Conservation (phyloP, 108 stramenopile genomes). For the Pseudonitzschia multiseries region DNA sequence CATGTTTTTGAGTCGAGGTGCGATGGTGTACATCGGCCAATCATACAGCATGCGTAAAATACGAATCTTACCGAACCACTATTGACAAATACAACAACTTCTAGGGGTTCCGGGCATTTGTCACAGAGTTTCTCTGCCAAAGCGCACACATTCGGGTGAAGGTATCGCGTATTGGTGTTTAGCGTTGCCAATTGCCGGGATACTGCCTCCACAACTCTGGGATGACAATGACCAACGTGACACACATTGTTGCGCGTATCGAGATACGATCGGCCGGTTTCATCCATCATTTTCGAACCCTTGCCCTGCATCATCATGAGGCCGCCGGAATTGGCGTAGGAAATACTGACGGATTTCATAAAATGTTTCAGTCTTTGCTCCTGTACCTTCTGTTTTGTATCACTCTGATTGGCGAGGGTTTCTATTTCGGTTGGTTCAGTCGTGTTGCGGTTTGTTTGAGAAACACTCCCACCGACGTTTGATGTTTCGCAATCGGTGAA, state of each 20-base stretch:
- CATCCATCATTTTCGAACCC: constrained; percentile 62
- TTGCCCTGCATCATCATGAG: constrained; percentile 64
- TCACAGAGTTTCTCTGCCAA: constrained; percentile 62
- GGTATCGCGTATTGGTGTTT: constrained; percentile 93
- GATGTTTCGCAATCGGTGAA: background rate
- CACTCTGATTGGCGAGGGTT: background rate
- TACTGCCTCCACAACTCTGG: constrained; percentile 67
- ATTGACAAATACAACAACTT: constrained; percentile 91
- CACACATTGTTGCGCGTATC: constrained; percentile 94
- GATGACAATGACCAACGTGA: constrained; percentile 84
- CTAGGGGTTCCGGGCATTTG: constrained; percentile 63
- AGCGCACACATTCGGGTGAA: constrained; percentile 78
- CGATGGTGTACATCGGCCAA: background rate
- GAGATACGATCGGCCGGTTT: constrained; percentile 63
- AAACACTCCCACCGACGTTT: background rate
- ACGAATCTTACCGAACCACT: constrained; percentile 52
- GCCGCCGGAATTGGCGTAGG: constrained; percentile 73
- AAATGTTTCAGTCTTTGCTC: constrained; percentile 53
- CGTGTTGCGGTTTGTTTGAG: background rate
- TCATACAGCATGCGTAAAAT: no score
- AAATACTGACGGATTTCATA: constrained; percentile 62
- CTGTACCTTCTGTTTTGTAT: constrained; percentile 50
- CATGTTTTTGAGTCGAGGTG: background rate
- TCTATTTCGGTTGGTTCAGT: background rate
- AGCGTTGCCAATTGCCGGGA: constrained; percentile 59